Evolutionary conservation across 2,329 filamentous ascomycete genomes (phyloP), one percentile per base, ranked within the genome.

Genomic region (Xylaria sp.): DNA sequence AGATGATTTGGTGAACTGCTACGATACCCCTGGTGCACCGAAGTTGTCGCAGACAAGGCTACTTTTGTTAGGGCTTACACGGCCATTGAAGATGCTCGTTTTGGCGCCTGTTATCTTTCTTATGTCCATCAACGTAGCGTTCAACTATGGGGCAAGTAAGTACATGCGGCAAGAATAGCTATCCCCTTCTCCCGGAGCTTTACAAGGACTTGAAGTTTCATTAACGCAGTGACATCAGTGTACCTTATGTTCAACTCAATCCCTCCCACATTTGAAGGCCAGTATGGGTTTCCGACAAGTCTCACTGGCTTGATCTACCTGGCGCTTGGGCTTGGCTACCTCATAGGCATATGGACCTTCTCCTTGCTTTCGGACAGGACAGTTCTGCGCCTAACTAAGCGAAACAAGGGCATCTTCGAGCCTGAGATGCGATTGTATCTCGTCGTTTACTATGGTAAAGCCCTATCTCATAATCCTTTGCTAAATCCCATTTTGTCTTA

Each of bases 231-330:
- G 6, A 9, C 63, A 13, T 6, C 36, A 71, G 67, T 87, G 23
- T 87, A 87, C 74, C 79, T 87, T 10, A 82, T 87, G 73, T 87
- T 86, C 77, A 87, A 84, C 69, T 85, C 84, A 20, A 83, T 87
- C 69, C 81, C 85, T n/a, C 78, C 81, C 7, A 83, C 86, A 31
- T 87, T 87, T 69, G 76, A 81, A 68, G 75, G 78, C 40, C 79
- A 78, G 13, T 87, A 87, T 70, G 80, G 80, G 69, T 87, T 84
- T 79, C 78, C 76, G 53, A 77, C 81, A 15, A 83, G 83, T 63
- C 74, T 81, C 65, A 82, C 84, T 0, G 85, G 85, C 0, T 77
- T 87, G 3, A 80, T 84, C 9, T 87, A 86, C 74, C 77, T 88
- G 28, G 78, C 82, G 4, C 73, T 87, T 2, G 83, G 84, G 2